phyloP scores from a whole-genome alignment of 352 stramenopile species.

The Phytophthora lateralis region DNA sequence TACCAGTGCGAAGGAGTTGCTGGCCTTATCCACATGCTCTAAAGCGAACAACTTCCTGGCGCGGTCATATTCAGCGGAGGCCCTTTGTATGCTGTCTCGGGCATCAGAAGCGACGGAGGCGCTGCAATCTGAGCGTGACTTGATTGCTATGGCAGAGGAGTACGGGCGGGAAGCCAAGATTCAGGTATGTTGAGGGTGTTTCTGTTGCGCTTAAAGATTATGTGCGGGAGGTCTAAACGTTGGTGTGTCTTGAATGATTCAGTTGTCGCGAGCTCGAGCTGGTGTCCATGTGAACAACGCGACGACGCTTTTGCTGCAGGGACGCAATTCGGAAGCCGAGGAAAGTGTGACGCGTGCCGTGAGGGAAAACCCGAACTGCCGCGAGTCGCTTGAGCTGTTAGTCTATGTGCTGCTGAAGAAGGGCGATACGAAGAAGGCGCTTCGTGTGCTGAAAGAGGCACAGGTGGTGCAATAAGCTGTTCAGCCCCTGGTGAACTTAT shows the following conservation, averaged over 20 bases:
- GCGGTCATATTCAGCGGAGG: slow-evolving; percentile 90
- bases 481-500: slow-evolving; percentile 1
- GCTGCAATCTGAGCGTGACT: slow-evolving; percentile 73
- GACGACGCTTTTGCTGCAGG: slow-evolving; percentile 77
- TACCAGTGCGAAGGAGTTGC: slow-evolving; percentile 78
- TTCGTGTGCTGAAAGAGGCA: slow-evolving; percentile 87
- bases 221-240: slow-evolving; percentile 7
- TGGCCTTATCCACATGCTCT: slow-evolving; percentile 68
- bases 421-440: slow-evolving; percentile 87
- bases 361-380: slow-evolving; percentile 79
- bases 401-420: slow-evolving; percentile 91
- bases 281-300: slow-evolving; percentile 89
- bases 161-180: slow-evolving; percentile 82
- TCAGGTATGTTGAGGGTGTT: slow-evolving; percentile 41
- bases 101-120: slow-evolving; percentile 77
- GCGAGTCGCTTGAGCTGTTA: slow-evolving; percentile 84
- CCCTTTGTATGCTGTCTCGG: slow-evolving; percentile 87
- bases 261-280: slow-evolving; percentile 71
- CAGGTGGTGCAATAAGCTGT: slow-evolving; percentile 64
- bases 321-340: slow-evolving; percentile 73
- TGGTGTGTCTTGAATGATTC: slow-evolving; percentile 6
- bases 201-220: background rate
- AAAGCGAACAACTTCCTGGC: slow-evolving; percentile 82
- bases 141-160: slow-evolving; percentile 78
- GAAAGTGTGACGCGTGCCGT: slow-evolving; percentile 86